Evolutionary conservation across 768 basidiomycete species (phyloP).

Genomic region (Chalciporus piperatus): DNA sequence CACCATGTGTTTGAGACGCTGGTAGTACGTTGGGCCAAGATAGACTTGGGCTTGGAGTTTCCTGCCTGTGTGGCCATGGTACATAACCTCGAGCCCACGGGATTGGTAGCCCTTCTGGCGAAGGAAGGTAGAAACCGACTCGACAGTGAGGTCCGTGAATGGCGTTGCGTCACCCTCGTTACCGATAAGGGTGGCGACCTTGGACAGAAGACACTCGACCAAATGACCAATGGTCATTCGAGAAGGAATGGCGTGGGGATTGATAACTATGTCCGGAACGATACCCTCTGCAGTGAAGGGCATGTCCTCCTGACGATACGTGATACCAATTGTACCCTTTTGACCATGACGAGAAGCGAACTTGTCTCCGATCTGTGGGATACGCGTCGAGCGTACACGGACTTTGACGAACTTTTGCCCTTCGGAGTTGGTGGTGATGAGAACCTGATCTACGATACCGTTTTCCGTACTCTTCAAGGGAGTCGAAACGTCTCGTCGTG

Average conservation of each 20-base stretch:
- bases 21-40: conserved; percentile 98
- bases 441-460: conserved; percentile 95
- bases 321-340: conserved; percentile 99
- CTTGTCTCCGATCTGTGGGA: conserved; percentile 98
- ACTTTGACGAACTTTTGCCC: conserved; percentile 99
- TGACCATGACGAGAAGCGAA: conserved; percentile 99
- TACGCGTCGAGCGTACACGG: conserved; percentile 90
- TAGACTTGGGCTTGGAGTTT: conserved; percentile 98
- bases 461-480: conserved; percentile 97
- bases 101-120: conserved; percentile 92
- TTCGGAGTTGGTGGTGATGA: conserved; percentile 94
- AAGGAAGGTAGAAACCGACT: conserved; percentile 92
- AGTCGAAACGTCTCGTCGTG: conserved; percentile 93
- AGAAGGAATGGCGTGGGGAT: conserved; percentile 98
- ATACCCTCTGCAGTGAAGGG: conserved; percentile 97
- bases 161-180: conserved; percentile 99
- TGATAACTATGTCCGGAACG: conserved; percentile 96
- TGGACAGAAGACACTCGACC: conserved; percentile 96
- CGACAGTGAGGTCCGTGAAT: conserved; percentile 96
- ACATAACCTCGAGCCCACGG: conserved; percentile 97
- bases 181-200: conserved; percentile 93
- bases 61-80: conserved; percentile 96
- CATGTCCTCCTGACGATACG: conserved; percentile 99
- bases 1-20: conserved; percentile 99
- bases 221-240: conserved; percentile 99